Evolutionary conservation across 2,329 filamentous ascomycete species (phyloP).

Genomic region (Parastagonospora avenae): DNA sequence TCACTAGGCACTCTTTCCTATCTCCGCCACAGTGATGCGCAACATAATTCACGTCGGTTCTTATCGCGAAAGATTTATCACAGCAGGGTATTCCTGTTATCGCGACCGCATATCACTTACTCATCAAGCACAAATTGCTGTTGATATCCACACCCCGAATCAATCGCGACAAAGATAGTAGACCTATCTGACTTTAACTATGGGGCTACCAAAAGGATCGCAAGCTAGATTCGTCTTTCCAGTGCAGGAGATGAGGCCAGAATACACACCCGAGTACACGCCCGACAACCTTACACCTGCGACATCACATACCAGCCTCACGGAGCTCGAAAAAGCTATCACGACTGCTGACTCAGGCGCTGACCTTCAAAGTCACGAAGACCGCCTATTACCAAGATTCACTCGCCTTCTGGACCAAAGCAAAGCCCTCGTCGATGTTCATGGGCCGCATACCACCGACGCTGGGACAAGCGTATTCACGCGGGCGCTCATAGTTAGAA

Average conservation of each 20-base stretch:
- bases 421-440: slow-evolving; percentile 4
- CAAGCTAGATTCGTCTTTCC: background rate
- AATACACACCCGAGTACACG: background rate
- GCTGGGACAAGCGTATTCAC: slow-evolving; percentile 11
- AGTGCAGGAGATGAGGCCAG: background rate
- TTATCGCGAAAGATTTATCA: background rate
- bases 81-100: too few relatives aligned
- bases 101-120: too few relatives aligned
- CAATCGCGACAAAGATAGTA: background rate
- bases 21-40: background rate
- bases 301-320: background rate
- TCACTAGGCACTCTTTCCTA: background rate
- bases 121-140: too few relatives aligned
- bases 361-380: background rate
- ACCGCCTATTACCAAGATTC: slow-evolving; percentile 12
- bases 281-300: background rate
- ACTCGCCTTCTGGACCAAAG: slow-evolving; percentile 10
- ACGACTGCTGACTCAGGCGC: background rate
- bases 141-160: background rate
- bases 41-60: background rate
- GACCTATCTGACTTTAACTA: background rate
- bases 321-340: background rate
- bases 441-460: slow-evolving; percentile 18
- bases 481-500: slow-evolving; percentile 1
- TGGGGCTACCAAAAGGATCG: background rate